A percentile compares a stretch with the other conserved stretches of the same genome.
Conservation (phyloP, 139 green algal genomes). For the Nannochloris sp. region DNA sequence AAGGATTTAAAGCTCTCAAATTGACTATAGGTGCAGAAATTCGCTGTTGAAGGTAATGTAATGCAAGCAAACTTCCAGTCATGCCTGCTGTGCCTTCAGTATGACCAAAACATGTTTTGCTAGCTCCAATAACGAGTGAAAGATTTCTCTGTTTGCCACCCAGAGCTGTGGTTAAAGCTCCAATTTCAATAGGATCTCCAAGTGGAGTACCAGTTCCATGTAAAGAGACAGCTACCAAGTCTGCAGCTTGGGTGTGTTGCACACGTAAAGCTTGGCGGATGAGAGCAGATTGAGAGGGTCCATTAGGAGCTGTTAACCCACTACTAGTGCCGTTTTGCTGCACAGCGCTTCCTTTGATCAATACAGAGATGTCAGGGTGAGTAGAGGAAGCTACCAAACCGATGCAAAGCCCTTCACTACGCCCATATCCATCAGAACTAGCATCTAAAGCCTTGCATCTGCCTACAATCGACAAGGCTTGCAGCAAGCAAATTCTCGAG, state of each 20-base stretch:
- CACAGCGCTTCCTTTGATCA: slow-evolving; percentile 18
- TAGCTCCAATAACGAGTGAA: neutral
- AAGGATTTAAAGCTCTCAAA: slow-evolving; percentile 48
- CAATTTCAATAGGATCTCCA: slow-evolving; percentile 44
- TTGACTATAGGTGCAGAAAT: slow-evolving; percentile 31
- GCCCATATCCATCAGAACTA: slow-evolving; percentile 67
- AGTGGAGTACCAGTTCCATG: slow-evolving; percentile 44
- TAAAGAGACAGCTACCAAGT: slow-evolving; percentile 8
- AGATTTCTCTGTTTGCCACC: neutral
- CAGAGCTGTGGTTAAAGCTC: slow-evolving; percentile 17
- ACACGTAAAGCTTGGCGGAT: slow-evolving; percentile 20
- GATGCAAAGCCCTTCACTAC: slow-evolving; percentile 51
- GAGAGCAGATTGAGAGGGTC: slow-evolving; percentile 35
- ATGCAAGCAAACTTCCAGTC: slow-evolving; percentile 47
- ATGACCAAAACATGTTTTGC: slow-evolving; percentile 42
- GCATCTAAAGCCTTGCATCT: slow-evolving; percentile 80
- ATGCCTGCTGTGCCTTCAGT: slow-evolving; percentile 42
- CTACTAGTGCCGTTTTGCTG: slow-evolving; percentile 38
- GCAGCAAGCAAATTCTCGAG: slow-evolving; percentile 28
- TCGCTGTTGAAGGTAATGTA: slow-evolving; percentile 2
- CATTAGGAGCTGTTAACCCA: slow-evolving; percentile 41
- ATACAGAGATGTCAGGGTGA: neutral
- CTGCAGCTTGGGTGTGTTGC: neutral
- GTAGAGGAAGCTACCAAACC: neutral
- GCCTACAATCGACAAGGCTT: slow-evolving; percentile 54